Evolutionary conservation across 1,139 yeast species (phyloP).

Genomic region (Yamadazyma spencermartinsiae): DNA sequence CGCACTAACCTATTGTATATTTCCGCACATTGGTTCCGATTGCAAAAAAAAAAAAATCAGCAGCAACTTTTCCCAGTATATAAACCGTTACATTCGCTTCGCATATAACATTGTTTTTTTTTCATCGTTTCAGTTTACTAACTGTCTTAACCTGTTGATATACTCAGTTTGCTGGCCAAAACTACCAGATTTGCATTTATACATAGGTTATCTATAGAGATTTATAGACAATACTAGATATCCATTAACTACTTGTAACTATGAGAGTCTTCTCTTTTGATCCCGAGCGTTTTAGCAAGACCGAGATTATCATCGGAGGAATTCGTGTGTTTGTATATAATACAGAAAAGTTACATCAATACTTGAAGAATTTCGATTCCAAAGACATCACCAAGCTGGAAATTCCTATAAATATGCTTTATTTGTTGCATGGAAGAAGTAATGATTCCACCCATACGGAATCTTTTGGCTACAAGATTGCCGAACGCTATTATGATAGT

Average conservation of each 20-base stretch:
- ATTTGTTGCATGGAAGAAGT: slow-evolving; percentile 41
- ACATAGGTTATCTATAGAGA: background rate
- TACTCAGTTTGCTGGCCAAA: no score
- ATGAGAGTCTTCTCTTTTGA: slow-evolving; percentile 16
- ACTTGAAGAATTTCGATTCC: slow-evolving; percentile 18
- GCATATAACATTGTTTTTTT: background rate
- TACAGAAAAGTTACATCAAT: slow-evolving; percentile 24
- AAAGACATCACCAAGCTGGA: slow-evolving; percentile 15
- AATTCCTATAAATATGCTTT: slow-evolving; percentile 38
- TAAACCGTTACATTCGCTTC: background rate
- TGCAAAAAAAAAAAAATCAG: background rate
- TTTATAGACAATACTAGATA: background rate
- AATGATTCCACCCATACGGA: slow-evolving; percentile 31
- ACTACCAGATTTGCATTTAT: background rate
- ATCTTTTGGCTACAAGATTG: slow-evolving; percentile 29
- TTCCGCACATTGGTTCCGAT: background rate
- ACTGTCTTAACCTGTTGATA: no score
- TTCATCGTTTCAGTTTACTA: background rate
- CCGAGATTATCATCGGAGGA: slow-evolving; percentile 32
- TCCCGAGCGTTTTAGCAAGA: slow-evolving; percentile 23
- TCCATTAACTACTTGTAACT: no score
- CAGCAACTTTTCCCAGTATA: background rate
- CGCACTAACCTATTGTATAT: slow-evolving; percentile 14
- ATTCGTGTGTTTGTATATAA: slow-evolving; percentile 37
- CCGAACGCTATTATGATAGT: slow-evolving; percentile 26